A percentile compares a stretch with the other conserved stretches of the same genome.
These are phyloP conservation scores for Annulohypoxylon bovei DNA, from an alignment of 495 filamentous ascomycete species.

Conservation along the genomic window DNA sequence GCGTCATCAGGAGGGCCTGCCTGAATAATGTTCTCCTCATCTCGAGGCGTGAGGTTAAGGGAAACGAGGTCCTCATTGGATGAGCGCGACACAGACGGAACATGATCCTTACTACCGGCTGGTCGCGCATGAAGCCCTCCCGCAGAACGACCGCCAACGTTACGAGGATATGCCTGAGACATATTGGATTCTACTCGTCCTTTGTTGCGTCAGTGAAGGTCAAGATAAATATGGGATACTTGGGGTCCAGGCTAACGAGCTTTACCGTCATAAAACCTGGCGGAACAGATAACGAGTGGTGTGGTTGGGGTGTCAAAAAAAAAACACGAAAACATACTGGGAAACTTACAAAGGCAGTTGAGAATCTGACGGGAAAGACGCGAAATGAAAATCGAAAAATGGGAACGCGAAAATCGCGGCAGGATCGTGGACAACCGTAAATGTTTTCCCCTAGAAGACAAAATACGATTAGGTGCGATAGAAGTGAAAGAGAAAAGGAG, in stretches of 20 bases:
- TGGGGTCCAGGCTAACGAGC: background rate
- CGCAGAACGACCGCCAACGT: slow-evolving; percentile 19
- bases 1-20: background rate
- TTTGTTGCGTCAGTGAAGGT: background rate
- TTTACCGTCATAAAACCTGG: background rate
- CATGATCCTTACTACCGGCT: slow-evolving; percentile 18
- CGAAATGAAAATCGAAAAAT: slow-evolving; percentile 7
- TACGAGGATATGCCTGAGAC: slow-evolving; percentile 34
- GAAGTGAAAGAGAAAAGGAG: background rate
- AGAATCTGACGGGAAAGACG: background rate
- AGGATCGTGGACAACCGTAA: background rate
- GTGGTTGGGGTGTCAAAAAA: background rate
- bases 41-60: background rate
- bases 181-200: slow-evolving; percentile 15
- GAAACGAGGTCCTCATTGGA: slow-evolving; percentile 25
- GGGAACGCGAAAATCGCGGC: background rate
- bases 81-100: slow-evolving; percentile 29
- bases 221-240: background rate
- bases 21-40: slow-evolving; percentile 10
- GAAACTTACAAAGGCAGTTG: background rate
- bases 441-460: background rate
- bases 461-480: background rate
- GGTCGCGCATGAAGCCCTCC: slow-evolving; percentile 18
- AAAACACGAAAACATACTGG: background rate
- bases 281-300: background rate